A percentile compares a stretch with the other conserved stretches of the same genome.
Conservation (phyloP, 371 early-diverging fungal genomes). For the Batkoa obscura region DNA sequence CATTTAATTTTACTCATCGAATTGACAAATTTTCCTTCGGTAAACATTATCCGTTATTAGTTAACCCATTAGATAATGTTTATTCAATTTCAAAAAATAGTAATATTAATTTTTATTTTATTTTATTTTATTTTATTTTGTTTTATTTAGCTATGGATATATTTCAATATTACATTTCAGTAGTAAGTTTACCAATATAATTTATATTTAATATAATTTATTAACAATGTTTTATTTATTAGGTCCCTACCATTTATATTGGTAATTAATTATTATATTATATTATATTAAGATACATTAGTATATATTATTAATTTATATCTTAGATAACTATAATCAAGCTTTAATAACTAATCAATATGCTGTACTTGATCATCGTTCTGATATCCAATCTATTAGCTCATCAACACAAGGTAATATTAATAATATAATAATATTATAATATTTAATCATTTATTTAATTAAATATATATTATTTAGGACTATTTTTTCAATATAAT, state of each 20-base stretch:
- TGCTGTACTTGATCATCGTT: constrained; percentile 63
- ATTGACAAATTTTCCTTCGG: constrained; percentile 86
- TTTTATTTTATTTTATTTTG: not conserved
- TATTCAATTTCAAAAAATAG: constrained; percentile 36
- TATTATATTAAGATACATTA: constrained; percentile 18
- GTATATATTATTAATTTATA: constrained; percentile 7
- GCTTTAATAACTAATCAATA: constrained; percentile 71
- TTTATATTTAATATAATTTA: not conserved
- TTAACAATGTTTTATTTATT: not conserved
- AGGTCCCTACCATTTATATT: constrained; percentile 69
- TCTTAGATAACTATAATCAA: constrained; percentile 22
- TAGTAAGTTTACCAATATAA: constrained; percentile 17
- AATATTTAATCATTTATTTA: no score
- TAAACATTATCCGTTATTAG: constrained; percentile 49
- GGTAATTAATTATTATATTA: constrained; percentile 9
- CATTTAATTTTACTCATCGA: constrained; percentile 81
- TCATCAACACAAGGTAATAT: no score
- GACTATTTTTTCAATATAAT: constrained; percentile 71
- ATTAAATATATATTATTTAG: no score
- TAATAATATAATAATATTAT: no score
- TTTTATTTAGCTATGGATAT: constrained; percentile 31
- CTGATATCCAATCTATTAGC: constrained; percentile 11
- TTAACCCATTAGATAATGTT: constrained; percentile 68
- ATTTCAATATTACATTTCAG: constrained; percentile 65
- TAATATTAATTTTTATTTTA: constrained; percentile 16